Evolutionary conservation across 345 rosid genomes (phyloP).

Genomic region (Gossypium longicalyx): DNA sequence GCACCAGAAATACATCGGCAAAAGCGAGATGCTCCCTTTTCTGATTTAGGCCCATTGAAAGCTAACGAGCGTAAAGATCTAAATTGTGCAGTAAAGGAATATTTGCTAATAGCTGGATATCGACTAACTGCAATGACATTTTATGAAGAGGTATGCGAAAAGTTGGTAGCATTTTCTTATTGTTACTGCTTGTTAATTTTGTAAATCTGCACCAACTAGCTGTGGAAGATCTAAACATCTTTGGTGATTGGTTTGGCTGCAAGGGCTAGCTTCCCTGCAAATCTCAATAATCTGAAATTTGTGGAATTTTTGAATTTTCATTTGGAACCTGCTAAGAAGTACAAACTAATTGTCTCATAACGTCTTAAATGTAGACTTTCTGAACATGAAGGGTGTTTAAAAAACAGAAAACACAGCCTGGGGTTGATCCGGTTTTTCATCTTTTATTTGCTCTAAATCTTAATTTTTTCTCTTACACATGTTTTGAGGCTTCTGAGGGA

Average conservation of each 20-base stretch:
- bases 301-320: background rate
- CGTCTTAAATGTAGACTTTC: background rate
- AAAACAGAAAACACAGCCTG: background rate
- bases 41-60: slow-evolving; percentile 84
- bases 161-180: background rate
- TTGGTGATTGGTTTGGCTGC: background rate
- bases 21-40: slow-evolving; percentile 50
- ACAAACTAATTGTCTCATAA: background rate
- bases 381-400: background rate
- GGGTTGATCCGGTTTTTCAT: background rate
- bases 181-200: background rate
- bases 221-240: background rate
- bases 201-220: background rate
- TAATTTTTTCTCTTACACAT: background rate
- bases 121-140: slow-evolving; percentile 96
- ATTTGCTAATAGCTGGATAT: slow-evolving; percentile 88
- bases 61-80: slow-evolving; percentile 77
- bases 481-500: background rate
- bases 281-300: background rate
- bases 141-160: slow-evolving; percentile 73
- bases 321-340: background rate
- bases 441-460: background rate
- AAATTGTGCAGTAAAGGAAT: slow-evolving; percentile 91
- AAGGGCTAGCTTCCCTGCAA: background rate
- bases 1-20: slow-evolving; percentile 48